These are phyloP conservation scores for Colletotrichum destructivum DNA, from an alignment of 2,329 filamentous ascomycete genomes.

Conservation along the genomic window DNA sequence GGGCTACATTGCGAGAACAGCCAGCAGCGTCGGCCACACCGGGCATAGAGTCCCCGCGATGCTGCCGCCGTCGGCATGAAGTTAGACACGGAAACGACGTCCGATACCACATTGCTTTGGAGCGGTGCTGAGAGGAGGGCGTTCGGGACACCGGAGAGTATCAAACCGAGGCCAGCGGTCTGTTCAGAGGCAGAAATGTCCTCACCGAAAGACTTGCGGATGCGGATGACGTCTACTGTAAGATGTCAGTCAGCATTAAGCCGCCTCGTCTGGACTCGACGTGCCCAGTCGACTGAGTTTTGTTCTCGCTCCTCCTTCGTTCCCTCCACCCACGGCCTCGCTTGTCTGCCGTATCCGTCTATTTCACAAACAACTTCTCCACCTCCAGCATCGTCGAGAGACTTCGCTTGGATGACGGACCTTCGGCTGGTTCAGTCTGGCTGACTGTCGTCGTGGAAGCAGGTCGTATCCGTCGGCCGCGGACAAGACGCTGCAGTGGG, in stretches of 20 bases:
- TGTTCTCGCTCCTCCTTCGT: too few relatives aligned
- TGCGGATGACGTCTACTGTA: not conserved
- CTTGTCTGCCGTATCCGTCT: not conserved
- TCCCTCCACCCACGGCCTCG: too few relatives aligned
- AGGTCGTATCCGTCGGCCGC: not conserved
- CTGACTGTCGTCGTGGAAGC: not conserved
- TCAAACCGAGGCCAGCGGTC: not conserved
- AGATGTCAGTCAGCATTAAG: not conserved
- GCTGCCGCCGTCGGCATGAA: not conserved
- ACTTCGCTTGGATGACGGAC: too few relatives aligned
- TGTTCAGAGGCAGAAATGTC: not conserved
- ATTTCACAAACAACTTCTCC: not conserved
- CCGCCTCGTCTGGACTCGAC: not conserved
- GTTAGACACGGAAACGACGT: not conserved
- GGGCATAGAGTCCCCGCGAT: not conserved
- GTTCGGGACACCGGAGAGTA: not conserved
- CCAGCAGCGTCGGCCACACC: constrained; percentile 3
- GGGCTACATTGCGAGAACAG: constrained; percentile 35
- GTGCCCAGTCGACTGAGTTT: not conserved
- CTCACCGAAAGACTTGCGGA: not conserved
- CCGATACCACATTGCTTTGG: not conserved
- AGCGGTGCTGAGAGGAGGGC: not conserved
- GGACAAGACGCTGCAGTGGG: not conserved
- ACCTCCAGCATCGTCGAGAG: not conserved
- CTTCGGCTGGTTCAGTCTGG: not conserved